A percentile compares a stretch with the other conserved stretches of the same genome.
Evolutionary conservation across 2,329 filamentous ascomycete species (phyloP).

Genomic region (Pseudocercospora crystallina): DNA sequence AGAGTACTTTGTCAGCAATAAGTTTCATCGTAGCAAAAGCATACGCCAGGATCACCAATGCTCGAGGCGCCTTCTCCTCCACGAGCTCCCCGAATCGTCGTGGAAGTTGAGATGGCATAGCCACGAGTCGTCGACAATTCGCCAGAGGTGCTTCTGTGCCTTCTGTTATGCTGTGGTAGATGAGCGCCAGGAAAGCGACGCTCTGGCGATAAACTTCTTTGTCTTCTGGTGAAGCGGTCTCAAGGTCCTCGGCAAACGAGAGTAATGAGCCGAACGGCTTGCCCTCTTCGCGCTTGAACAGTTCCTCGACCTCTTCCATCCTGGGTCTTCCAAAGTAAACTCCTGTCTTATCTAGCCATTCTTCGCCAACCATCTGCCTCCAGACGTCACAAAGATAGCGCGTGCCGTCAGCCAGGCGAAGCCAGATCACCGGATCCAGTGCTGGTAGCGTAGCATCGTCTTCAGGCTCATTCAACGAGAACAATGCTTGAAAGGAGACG

Average conservation of each 20-base stretch:
- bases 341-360: slow-evolving; percentile 16
- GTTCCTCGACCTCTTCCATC: slow-evolving; percentile 20
- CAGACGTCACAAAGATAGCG: slow-evolving; percentile 21
- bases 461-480: slow-evolving; percentile 24
- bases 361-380: slow-evolving; percentile 16
- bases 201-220: slow-evolving; percentile 21
- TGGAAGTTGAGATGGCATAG: slow-evolving; percentile 28
- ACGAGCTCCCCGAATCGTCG: slow-evolving; percentile 26
- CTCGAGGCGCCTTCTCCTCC: slow-evolving; percentile 24
- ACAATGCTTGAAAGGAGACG: slow-evolving; percentile 26
- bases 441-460: slow-evolving; percentile 19
- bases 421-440: slow-evolving; percentile 25
- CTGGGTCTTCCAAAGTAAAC: slow-evolving; percentile 25
- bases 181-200: slow-evolving; percentile 25
- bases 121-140: slow-evolving; percentile 26
- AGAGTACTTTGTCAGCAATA: slow-evolving; percentile 23
- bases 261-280: slow-evolving; percentile 26
- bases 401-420: slow-evolving; percentile 25
- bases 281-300: slow-evolving; percentile 24
- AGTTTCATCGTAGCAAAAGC: slow-evolving; percentile 29
- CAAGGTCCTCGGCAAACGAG: slow-evolving; percentile 24
- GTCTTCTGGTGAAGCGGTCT: slow-evolving; percentile 21
- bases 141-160: slow-evolving; percentile 19
- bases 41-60: slow-evolving; percentile 26
- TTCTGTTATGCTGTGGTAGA: slow-evolving; percentile 26